These are phyloP conservation scores for Prototheca stagnorum DNA, from an alignment of 163 green algal genomes.

Conservation along the genomic window DNA sequence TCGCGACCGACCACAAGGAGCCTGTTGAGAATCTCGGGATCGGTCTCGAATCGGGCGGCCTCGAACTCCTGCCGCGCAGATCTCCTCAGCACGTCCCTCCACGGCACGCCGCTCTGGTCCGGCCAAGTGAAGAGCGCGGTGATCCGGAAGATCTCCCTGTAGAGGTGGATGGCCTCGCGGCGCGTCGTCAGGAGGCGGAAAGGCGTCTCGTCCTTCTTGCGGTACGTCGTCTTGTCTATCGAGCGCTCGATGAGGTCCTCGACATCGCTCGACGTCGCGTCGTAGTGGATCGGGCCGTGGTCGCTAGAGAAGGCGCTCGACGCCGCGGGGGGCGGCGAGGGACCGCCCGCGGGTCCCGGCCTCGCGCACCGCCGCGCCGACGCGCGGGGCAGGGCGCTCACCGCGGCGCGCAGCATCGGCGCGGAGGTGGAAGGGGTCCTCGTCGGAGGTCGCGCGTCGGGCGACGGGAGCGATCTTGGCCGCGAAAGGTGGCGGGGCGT, in stretches of 20 bases:
- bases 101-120: neutral
- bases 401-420: too few species aligned
- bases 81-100: constrained; percentile 46
- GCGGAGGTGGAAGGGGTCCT: too few species aligned
- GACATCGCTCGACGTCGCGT: too few species aligned
- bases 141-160: neutral
- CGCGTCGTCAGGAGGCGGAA: neutral
- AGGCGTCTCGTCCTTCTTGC: constrained; percentile 1
- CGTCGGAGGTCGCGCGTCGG: too few species aligned
- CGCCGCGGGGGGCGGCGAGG: too few species aligned
- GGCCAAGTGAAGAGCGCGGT: neutral
- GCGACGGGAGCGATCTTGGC: too few species aligned
- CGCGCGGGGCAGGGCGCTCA: too few species aligned
- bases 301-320: too few species aligned
- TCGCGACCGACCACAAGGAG: neutral
- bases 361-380: too few species aligned
- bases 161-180: neutral
- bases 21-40: constrained; percentile 43
- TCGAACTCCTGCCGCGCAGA: constrained; percentile 66
- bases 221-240: neutral
- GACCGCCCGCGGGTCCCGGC: too few species aligned
- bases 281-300: too few species aligned
- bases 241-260: neutral
- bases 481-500: too few species aligned
- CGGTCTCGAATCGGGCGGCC: constrained; percentile 42